Conservation (phyloP, 306 rosid genomes). For the Lathyrus tuberosus region DNA sequence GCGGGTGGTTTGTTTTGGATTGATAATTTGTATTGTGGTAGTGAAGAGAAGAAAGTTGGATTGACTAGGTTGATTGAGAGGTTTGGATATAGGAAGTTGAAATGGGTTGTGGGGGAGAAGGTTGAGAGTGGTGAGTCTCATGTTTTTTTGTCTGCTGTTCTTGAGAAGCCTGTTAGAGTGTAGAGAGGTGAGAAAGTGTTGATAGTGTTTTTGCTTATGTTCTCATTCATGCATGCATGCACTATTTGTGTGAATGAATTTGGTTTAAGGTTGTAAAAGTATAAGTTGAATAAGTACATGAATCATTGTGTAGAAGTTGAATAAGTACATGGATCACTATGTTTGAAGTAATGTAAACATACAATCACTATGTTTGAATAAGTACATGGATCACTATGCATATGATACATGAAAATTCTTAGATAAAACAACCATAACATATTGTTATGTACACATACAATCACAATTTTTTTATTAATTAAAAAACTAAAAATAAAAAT, state of each 20-base stretch:
- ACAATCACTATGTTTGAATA: no score
- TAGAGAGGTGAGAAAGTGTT: constrained; percentile 38
- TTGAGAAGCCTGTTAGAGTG: constrained; percentile 83
- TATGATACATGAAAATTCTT: no score
- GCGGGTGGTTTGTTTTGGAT: constrained; percentile 91
- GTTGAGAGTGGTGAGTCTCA: constrained; percentile 56
- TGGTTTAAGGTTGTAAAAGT: constrained; percentile 29
- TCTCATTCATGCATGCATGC: no score
- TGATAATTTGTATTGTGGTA: constrained; percentile 69
- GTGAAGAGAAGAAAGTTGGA: constrained; percentile 71
- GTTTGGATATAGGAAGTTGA: constrained; percentile 87
- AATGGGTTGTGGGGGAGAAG: constrained; percentile 90
- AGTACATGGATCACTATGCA: no score
- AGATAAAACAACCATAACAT: no score
- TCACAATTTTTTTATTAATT: no score
- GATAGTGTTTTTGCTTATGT: neutral
- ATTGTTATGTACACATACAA: no score
- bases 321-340: constrained; percentile 44
- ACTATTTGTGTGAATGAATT: constrained; percentile 30
- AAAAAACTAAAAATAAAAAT: no score
- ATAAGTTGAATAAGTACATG: constrained; percentile 51
- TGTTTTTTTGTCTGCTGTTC: constrained; percentile 74
- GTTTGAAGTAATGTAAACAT: constrained; percentile 25
- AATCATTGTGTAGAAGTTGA: constrained; percentile 38
- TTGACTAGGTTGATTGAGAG: constrained; percentile 80